Evolutionary conservation across 2,329 filamentous ascomycete genomes (phyloP).

Genomic region (Hymenoscyphus infarciens): DNA sequence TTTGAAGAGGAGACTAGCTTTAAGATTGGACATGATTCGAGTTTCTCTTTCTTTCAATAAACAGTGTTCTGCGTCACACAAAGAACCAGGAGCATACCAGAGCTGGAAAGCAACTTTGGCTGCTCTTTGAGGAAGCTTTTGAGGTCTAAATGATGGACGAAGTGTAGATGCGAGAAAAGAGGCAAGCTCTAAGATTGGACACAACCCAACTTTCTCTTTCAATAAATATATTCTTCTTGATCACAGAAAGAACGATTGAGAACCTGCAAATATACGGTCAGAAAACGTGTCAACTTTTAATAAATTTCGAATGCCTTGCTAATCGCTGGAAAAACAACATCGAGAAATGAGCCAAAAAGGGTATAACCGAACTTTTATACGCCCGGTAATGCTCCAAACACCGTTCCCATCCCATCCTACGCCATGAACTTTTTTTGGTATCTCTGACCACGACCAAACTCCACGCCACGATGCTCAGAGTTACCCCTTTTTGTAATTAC

Average conservation of each 20-base stretch:
- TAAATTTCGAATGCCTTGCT: not conserved
- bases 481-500: not conserved
- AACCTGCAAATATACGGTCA: slow-evolving; percentile 6
- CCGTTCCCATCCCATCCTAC: not conserved
- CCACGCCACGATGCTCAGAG: not conserved
- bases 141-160: no score
- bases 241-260: not conserved
- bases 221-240: not conserved
- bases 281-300: slow-evolving; percentile 5
- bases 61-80: not conserved
- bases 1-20: not conserved
- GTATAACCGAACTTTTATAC: slow-evolving; percentile 12
- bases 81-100: no score
- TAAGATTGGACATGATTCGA: not conserved
- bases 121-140: no score
- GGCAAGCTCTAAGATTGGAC: no score
- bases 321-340: not conserved
- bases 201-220: not conserved
- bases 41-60: not conserved
- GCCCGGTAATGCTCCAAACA: slow-evolving; percentile 5
- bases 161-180: no score
- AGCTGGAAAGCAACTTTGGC: no score
- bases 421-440: not conserved
- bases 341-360: slow-evolving; percentile 7
- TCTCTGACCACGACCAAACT: not conserved